These are phyloP conservation scores for Lobosporangium transversale DNA, from an alignment of 192 early-diverging fungal genomes.

Conservation along the genomic window DNA sequence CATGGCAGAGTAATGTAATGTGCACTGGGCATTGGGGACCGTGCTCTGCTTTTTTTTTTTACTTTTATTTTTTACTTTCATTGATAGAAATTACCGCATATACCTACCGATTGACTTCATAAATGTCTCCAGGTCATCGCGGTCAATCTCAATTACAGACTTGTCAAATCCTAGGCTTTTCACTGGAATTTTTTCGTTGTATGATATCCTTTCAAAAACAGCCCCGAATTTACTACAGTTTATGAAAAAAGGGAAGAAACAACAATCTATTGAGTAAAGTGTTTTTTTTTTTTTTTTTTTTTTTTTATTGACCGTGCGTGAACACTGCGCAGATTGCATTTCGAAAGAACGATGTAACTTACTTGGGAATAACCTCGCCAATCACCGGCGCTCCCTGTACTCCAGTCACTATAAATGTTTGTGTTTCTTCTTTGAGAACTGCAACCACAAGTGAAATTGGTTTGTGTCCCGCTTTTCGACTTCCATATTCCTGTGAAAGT, in stretches of 20 bases:
- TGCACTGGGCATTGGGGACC: too few relatives aligned
- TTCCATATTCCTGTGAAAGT: constrained; percentile 71
- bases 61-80: neutral
- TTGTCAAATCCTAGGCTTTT: constrained; percentile 86
- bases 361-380: constrained; percentile 61
- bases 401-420: constrained; percentile 78
- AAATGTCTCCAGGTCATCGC: constrained; percentile 77
- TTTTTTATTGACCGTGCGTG: too few relatives aligned
- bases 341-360: constrained; percentile 21
- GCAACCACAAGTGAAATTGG: constrained; percentile 83
- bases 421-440: constrained; percentile 68
- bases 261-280: too few relatives aligned
- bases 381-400: constrained; percentile 61
- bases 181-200: constrained; percentile 68
- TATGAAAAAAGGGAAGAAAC: neutral
- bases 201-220: constrained; percentile 83
- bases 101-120: constrained; percentile 64
- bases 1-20: neutral
- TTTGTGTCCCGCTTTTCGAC: constrained; percentile 53
- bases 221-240: constrained; percentile 77
- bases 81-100: constrained; percentile 16
- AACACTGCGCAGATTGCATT: neutral
- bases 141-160: constrained; percentile 78
- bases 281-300: too few relatives aligned
- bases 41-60: neutral